These are phyloP conservation scores for Caloboletus firmus DNA, from an alignment of 1,284 basidiomycete species.

Conservation along the genomic window DNA sequence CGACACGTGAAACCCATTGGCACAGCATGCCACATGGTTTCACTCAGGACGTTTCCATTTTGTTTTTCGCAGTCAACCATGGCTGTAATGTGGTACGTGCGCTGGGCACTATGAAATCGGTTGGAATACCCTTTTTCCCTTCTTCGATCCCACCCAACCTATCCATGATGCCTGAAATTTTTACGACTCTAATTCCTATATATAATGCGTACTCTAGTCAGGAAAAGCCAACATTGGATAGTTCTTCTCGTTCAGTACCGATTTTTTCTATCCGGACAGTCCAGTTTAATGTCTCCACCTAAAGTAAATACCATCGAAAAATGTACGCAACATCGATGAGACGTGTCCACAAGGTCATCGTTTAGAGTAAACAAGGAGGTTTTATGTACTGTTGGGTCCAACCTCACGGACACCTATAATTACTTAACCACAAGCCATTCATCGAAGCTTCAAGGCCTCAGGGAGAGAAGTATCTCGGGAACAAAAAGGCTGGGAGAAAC, in stretches of 20 bases:
- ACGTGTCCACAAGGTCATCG: neutral
- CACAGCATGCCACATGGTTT: conserved; percentile 4
- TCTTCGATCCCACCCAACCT: neutral
- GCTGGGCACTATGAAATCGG: neutral
- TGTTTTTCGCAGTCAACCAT: neutral
- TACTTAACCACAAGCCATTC: neutral
- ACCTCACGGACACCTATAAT: conserved; percentile 4
- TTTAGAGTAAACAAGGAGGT: neutral
- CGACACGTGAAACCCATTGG: conserved; percentile 5
- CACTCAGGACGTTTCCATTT: neutral
- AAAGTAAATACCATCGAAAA: neutral
- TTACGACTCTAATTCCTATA: conserved; percentile 1
- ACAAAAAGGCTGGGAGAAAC: conserved; percentile 1
- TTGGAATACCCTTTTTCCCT: neutral
- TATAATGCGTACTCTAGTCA: conserved; percentile 7
- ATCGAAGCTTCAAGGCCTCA: neutral
- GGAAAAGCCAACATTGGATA: neutral
- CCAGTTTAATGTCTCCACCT: neutral
- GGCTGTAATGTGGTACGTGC: neutral
- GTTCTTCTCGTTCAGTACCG: neutral
- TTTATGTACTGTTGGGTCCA: conserved; percentile 6
- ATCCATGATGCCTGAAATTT: neutral
- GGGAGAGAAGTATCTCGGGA: conserved; percentile 2
- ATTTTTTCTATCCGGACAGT: neutral
- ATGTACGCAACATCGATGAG: neutral